These are phyloP conservation scores for Liriodendron chinense DNA, from an alignment of 164 flowering plant genomes.

Conservation along the genomic window DNA sequence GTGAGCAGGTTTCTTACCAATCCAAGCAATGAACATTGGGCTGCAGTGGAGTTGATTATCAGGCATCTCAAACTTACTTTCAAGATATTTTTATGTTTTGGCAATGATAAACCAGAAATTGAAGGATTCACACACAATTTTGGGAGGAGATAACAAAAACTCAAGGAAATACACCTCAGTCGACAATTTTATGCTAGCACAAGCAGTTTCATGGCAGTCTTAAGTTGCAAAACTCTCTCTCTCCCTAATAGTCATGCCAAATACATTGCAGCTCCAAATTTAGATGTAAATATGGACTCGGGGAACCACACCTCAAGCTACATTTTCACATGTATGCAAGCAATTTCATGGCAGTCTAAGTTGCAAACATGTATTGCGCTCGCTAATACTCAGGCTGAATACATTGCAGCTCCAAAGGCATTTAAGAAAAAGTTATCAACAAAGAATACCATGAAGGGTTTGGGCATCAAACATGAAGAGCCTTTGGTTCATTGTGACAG, in stretches of 20 bases:
- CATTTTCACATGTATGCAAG: neutral
- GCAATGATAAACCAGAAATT: neutral
- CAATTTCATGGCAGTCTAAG: neutral
- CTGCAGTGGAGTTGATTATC: neutral
- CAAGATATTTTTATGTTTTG: neutral
- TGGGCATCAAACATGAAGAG: neutral
- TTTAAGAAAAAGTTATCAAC: neutral
- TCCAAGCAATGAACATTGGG: neutral
- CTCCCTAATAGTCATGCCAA: too few relatives aligned
- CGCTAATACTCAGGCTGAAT: neutral
- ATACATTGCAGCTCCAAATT: too few relatives aligned
- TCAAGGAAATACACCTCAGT: too few relatives aligned
- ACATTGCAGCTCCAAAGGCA: neutral
- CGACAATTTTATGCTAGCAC: too few relatives aligned
- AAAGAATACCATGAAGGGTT: neutral
- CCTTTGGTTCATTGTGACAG: neutral
- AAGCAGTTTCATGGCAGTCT: too few relatives aligned
- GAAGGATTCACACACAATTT: neutral
- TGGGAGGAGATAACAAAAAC: neutral
- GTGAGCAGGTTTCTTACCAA: neutral
- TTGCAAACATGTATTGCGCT: neutral
- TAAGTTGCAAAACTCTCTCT: too few relatives aligned
- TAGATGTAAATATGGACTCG: neutral
- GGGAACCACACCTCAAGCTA: neutral
- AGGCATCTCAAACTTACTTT: neutral